Conservation (phyloP, 176 grass and related monocot genomes). For the Juncus effusus region DNA sequence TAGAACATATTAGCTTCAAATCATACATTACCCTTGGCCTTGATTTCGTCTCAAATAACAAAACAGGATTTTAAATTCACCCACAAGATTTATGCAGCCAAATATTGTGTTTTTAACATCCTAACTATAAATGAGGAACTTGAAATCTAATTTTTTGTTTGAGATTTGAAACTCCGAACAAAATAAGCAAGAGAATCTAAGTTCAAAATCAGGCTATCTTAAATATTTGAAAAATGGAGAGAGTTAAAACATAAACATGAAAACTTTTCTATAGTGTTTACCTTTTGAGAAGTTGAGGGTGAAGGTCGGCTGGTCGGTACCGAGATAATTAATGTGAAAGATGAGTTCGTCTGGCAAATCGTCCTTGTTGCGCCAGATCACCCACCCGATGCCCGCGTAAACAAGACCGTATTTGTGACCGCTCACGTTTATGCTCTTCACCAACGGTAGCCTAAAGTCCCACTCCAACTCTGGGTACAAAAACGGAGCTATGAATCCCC, state of each 20-base stretch:
- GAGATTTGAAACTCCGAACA: too few species aligned
- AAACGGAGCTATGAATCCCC: conserved; percentile 98
- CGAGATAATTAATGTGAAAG: conserved; percentile 99
- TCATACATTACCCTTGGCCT: neutral
- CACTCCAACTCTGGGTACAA: conserved; percentile 93
- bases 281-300: conserved; percentile 98
- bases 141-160: too few species aligned
- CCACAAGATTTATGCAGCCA: too few species aligned
- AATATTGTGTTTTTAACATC: too few species aligned
- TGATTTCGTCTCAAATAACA: too few species aligned
- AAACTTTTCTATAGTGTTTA: conserved; percentile 1
- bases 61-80: too few species aligned
- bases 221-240: too few species aligned
- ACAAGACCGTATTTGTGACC: conserved; percentile 98
- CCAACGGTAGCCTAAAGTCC: conserved; percentile 80
- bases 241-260: too few species aligned
- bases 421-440: conserved; percentile 99
- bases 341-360: conserved; percentile 93
- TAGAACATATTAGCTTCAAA: conserved; percentile 1
- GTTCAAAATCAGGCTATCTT: too few species aligned
- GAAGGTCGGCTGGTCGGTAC: conserved; percentile 91
- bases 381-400: conserved; percentile 96
- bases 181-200: too few species aligned
- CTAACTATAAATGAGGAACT: too few species aligned
- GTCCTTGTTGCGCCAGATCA: conserved; percentile 82